These are phyloP conservation scores for Epichloe aotearoae DNA, from an alignment of 2,329 filamentous ascomycete species.

Conservation along the genomic window DNA sequence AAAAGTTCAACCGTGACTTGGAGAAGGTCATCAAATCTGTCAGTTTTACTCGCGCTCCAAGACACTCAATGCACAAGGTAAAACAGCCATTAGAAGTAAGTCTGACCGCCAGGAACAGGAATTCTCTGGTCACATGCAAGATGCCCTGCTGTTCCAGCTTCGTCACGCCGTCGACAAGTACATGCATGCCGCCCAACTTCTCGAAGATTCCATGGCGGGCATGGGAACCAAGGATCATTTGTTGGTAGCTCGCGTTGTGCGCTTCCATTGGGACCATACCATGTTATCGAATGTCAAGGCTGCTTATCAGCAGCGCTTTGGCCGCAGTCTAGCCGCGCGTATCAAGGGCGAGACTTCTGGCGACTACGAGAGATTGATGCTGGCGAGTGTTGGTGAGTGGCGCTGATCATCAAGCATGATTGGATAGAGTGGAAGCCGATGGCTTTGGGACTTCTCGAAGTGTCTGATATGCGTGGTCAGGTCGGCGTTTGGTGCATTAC, in stretches of 20 bases:
- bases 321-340: constrained; percentile 50
- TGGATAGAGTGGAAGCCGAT: neutral
- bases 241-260: constrained; percentile 63
- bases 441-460: neutral
- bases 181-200: constrained; percentile 64
- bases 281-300: constrained; percentile 65
- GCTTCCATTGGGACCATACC: constrained; percentile 69
- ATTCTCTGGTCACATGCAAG: constrained; percentile 87
- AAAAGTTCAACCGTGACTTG: constrained; percentile 56
- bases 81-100: neutral
- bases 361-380: constrained; percentile 64
- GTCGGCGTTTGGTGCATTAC: neutral
- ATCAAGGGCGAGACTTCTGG: constrained; percentile 77
- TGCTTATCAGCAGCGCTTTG: constrained; percentile 62
- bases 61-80: neutral
- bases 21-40: constrained; percentile 61
- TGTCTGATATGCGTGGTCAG: neutral
- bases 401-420: constrained; percentile 1
- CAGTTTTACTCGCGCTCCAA: constrained; percentile 13
- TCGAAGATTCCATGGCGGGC: constrained; percentile 84
- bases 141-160: constrained; percentile 71
- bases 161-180: constrained; percentile 65
- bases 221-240: constrained; percentile 75
- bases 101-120: constrained; percentile 30
- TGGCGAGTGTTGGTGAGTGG: constrained; percentile 48